Evolutionary conservation across 495 filamentous ascomycete genomes (phyloP).

Genomic region (Talaromyces borbonicus): DNA sequence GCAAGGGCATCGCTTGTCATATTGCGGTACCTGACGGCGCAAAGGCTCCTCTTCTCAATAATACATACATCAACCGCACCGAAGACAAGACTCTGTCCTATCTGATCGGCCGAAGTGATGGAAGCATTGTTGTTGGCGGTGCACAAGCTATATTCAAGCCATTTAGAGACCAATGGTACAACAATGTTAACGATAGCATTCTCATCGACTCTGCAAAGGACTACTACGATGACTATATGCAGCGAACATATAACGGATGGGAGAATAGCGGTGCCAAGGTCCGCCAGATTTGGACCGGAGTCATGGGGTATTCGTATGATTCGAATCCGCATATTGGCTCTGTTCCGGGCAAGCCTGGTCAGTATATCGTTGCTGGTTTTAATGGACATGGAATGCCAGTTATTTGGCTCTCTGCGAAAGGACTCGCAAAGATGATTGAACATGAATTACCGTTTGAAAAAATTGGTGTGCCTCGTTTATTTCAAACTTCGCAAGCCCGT

Average conservation of each 20-base stretch:
- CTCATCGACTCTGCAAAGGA: constrained; percentile 28
- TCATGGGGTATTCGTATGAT: constrained; percentile 34
- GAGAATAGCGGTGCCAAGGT: constrained; percentile 32
- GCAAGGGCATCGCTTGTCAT: constrained; percentile 42
- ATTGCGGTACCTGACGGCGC: constrained; percentile 18
- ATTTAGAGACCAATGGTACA: constrained; percentile 34
- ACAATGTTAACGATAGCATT: constrained; percentile 37
- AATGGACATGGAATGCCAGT: constrained; percentile 43
- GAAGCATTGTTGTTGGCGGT: constrained; percentile 45
- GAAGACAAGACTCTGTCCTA: constrained; percentile 33
- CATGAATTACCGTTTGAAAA: constrained; percentile 20
- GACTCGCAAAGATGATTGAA: constrained; percentile 33
- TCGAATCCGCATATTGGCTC: constrained; percentile 32
- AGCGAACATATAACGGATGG: constrained; percentile 39
- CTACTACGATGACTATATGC: constrained; percentile 42
- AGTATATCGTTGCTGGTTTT: constrained; percentile 38
- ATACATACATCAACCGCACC: constrained; percentile 20
- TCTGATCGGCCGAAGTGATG: constrained; percentile 39
- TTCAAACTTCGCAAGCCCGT: constrained; percentile 26
- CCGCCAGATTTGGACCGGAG: constrained; percentile 44
- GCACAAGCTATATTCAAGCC: constrained; percentile 26
- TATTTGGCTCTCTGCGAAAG: constrained; percentile 35
- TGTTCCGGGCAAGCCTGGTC: constrained; percentile 31
- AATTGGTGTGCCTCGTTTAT: constrained; percentile 13
- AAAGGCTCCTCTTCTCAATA: constrained; percentile 7